Evolutionary conservation across 1,284 basidiomycete species (phyloP).

Genomic region (Phlebopus sp.): DNA sequence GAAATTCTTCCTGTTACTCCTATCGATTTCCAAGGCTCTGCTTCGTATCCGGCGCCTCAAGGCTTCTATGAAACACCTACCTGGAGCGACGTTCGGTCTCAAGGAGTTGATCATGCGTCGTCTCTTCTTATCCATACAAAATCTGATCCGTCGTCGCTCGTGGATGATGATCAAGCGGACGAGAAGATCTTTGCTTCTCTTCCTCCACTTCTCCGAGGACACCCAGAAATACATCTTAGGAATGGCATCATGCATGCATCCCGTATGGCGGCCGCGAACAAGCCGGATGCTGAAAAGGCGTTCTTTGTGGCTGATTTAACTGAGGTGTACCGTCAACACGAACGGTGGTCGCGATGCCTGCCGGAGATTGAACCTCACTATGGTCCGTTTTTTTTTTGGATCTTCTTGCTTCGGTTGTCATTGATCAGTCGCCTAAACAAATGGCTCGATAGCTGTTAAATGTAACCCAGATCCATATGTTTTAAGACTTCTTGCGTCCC

Average conservation of each 20-base stretch:
- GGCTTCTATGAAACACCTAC: slow-evolving; percentile 30
- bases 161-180: slow-evolving; percentile 25
- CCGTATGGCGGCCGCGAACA: slow-evolving; percentile 46
- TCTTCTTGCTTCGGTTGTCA: no score
- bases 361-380: slow-evolving; percentile 92
- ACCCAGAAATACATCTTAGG: slow-evolving; percentile 68
- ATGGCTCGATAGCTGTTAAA: slow-evolving; percentile 25
- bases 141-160: slow-evolving; percentile 21
- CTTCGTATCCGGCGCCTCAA: slow-evolving; percentile 26
- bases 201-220: slow-evolving; percentile 64
- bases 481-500: slow-evolving; percentile 82
- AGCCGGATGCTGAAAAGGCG: slow-evolving; percentile 83
- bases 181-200: slow-evolving; percentile 55
- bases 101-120: slow-evolving; percentile 20
- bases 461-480: slow-evolving; percentile 98
- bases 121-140: slow-evolving; percentile 28
- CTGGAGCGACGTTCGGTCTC: slow-evolving; percentile 19
- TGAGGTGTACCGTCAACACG: slow-evolving; percentile 83
- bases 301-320: slow-evolving; percentile 96
- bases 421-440: no score
- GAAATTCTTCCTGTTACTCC: slow-evolving; percentile 51
- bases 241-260: slow-evolving; percentile 68
- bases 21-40: slow-evolving; percentile 38
- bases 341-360: slow-evolving; percentile 79
- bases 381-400: slow-evolving; percentile 28